Evolutionary conservation across 805 yeast genomes (phyloP).

Genomic region (Candida maesae): DNA sequence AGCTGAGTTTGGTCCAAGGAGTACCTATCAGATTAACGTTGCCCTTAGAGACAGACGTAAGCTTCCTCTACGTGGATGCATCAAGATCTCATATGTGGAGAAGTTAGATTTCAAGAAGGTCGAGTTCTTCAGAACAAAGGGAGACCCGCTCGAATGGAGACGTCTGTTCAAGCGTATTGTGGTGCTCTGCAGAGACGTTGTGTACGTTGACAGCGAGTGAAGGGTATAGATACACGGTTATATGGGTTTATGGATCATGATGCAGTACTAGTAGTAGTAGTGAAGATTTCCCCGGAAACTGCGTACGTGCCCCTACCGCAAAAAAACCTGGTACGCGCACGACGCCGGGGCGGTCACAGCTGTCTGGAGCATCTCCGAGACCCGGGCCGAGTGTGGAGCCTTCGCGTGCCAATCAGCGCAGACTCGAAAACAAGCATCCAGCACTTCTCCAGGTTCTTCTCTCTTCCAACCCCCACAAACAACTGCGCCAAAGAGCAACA

Average conservation of each 20-base stretch:
- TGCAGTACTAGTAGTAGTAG: no score
- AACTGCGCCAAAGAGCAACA: no score
- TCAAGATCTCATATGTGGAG: conserved; percentile 39
- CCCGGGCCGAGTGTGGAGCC: conserved; percentile 10
- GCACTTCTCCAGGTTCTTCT: conserved; percentile 7
- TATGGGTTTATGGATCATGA: no score
- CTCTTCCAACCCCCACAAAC: background rate
- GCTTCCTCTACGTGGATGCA: conserved; percentile 42
- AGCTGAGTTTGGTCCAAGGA: conserved; percentile 6
- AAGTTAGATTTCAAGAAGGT: conserved; percentile 41
- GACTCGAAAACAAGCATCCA: conserved; percentile 14
- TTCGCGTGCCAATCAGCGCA: conserved; percentile 14
- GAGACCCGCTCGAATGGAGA: conserved; percentile 77
- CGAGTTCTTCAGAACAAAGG: conserved; percentile 51
- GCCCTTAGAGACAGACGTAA: conserved; percentile 43
- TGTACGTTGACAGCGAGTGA: conserved; percentile 34
- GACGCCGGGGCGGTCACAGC: conserved; percentile 6
- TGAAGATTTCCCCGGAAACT: no score
- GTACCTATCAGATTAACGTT: conserved; percentile 23
- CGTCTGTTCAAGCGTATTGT: conserved; percentile 56
- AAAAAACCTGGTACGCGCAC: conserved; percentile 2
- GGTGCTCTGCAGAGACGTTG: conserved; percentile 53
- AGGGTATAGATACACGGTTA: background rate
- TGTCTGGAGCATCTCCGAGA: conserved; percentile 10
- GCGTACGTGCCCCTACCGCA: background rate